Evolutionary conservation across 495 filamentous ascomycete genomes (phyloP).

Genomic region (Tuber magnatum): DNA sequence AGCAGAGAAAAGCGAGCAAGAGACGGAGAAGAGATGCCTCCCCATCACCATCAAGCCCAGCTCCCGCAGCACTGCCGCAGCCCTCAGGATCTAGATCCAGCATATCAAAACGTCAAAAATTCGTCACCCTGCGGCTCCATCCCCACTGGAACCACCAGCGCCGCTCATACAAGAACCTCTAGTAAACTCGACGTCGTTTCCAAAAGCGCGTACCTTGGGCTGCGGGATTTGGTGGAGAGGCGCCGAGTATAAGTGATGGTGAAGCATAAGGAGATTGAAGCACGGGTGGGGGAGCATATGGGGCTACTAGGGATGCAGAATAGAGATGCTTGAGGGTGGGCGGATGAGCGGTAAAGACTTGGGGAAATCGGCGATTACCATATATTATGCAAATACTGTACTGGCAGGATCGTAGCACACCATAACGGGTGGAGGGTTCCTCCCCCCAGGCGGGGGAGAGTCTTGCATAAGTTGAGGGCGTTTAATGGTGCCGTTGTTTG

Average conservation of each 20-base stretch:
- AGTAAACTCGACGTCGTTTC: not conserved
- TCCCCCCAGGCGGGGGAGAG: not conserved
- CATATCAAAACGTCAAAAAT: no score
- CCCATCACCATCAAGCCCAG: no score
- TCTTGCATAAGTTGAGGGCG: not conserved
- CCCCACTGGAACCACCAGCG: not conserved
- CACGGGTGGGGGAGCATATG: constrained; percentile 10
- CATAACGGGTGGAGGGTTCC: constrained; percentile 18
- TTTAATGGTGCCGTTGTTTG: not conserved
- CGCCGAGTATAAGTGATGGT: not conserved
- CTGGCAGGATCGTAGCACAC: not conserved
- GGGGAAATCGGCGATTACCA: constrained; percentile 10
- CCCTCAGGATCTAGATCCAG: no score
- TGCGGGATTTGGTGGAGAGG: not conserved
- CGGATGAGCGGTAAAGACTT: constrained; percentile 17
- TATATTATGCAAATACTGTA: not conserved
- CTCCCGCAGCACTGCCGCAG: no score
- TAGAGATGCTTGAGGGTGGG: constrained; percentile 18
- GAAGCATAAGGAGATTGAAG: constrained; percentile 1
- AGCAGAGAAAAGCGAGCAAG: no score
- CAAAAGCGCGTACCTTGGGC: not conserved
- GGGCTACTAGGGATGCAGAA: constrained; percentile 17
- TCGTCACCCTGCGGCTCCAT: no score
- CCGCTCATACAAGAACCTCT: not conserved
- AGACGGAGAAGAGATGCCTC: no score